Conservation (phyloP, 2,329 filamentous ascomycete species). For the Microdochium bolleyi region DNA sequence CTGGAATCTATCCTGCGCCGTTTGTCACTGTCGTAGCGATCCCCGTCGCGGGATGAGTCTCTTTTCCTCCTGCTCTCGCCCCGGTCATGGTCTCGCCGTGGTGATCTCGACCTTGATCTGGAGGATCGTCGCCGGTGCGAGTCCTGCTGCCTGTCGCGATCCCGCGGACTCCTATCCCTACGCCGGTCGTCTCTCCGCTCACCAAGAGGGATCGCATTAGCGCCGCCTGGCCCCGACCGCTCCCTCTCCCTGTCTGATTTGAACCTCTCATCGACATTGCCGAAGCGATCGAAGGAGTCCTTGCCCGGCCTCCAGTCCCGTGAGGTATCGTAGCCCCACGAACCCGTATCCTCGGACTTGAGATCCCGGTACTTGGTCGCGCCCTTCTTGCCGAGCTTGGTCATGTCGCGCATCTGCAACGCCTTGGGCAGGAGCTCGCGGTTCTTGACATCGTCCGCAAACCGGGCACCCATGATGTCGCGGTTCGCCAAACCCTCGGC, state of each 20-base stretch:
- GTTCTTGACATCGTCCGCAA: conserved; percentile 76
- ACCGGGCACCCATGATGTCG: conserved; percentile 78
- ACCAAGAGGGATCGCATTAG: conserved; percentile 64
- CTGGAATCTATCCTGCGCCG: conserved; percentile 45
- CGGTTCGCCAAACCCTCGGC: conserved; percentile 69
- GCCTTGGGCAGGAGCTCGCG: conserved; percentile 81
- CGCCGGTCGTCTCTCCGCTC: conserved; percentile 38
- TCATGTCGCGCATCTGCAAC: conserved; percentile 89
- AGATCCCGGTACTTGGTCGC: conserved; percentile 86
- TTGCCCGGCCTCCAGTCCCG: conserved; percentile 22
- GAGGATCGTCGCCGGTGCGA: conserved; percentile 13
- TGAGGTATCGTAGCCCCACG: conserved; percentile 61
- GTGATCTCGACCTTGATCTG: conserved; percentile 46
- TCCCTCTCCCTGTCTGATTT: conserved; percentile 51
- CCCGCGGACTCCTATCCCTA: conserved; percentile 16
- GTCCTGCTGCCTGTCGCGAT: conserved; percentile 13
- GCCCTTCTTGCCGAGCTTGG: conserved; percentile 86
- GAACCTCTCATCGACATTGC: conserved; percentile 57
- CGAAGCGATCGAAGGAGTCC: conserved; percentile 23
- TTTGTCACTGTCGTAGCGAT: conserved; percentile 51
- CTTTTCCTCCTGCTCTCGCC: conserved; percentile 46
- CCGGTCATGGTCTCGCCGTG: conserved; percentile 31
- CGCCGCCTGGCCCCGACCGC: conserved; percentile 44
- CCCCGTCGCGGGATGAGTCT: conserved; percentile 45
- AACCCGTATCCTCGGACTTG: conserved; percentile 81